These are phyloP conservation scores for Citrus inodora DNA, from an alignment of 345 rosid species.

Conservation along the genomic window DNA sequence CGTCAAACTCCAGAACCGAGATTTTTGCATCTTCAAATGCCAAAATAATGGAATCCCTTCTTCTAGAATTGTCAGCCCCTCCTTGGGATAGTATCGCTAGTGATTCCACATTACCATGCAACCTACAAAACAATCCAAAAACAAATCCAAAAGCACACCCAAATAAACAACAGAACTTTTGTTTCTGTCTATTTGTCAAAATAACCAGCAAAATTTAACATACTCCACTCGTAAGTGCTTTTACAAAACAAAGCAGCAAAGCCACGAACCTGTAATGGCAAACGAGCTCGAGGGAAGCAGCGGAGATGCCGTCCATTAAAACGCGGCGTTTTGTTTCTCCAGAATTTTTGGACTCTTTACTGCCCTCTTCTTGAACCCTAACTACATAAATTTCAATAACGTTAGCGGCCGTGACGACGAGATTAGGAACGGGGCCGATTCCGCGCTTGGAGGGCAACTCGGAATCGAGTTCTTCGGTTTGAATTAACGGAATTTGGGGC, in stretches of 20 bases:
- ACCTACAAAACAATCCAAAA: slow-evolving; percentile 33
- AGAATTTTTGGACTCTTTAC: slow-evolving; percentile 37
- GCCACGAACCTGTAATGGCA: slow-evolving; percentile 73
- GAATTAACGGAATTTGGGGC: slow-evolving; percentile 45
- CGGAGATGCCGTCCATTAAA: slow-evolving; percentile 70
- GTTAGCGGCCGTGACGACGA: slow-evolving; percentile 69
- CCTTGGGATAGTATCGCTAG: slow-evolving; percentile 69
- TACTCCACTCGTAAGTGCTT: not conserved
- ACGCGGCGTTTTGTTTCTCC: slow-evolving; percentile 67
- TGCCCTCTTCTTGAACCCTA: slow-evolving; percentile 72
- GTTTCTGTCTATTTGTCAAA: not conserved
- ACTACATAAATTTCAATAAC: slow-evolving; percentile 79
- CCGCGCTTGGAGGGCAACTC: slow-evolving; percentile 58
- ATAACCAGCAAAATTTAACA: not conserved
- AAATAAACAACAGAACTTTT: not conserved
- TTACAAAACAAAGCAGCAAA: no score
- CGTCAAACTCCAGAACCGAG: slow-evolving; percentile 88
- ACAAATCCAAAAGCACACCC: not conserved
- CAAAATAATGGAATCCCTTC: slow-evolving; percentile 76
- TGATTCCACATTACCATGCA: slow-evolving; percentile 92
- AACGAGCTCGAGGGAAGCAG: slow-evolving; percentile 85
- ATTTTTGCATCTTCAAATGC: slow-evolving; percentile 81
- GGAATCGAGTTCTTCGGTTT: slow-evolving; percentile 61
- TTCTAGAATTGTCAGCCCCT: slow-evolving; percentile 57
- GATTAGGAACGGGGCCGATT: slow-evolving; percentile 72